These are phyloP conservation scores for Petunia axillaris DNA, from an alignment of 257 asterid species.

Conservation along the genomic window DNA sequence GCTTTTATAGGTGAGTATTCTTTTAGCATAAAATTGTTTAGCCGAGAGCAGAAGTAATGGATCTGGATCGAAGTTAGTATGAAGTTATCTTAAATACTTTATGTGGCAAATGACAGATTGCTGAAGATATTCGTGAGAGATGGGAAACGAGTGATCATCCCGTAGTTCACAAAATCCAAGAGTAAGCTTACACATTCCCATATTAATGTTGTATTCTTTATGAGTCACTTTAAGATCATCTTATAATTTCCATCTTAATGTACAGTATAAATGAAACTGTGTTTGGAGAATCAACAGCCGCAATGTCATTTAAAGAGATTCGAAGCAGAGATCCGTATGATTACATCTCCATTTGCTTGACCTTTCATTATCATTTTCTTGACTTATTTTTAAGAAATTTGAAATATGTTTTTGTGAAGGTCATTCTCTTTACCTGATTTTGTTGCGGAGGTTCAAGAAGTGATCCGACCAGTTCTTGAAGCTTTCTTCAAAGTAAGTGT, in stretches of 20 bases:
- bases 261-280: slow-evolving; percentile 88
- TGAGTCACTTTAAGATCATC: slow-evolving; percentile 10
- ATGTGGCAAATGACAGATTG: slow-evolving; percentile 57
- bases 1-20: neutral
- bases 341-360: slow-evolving; percentile 23
- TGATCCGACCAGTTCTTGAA: slow-evolving; percentile 78
- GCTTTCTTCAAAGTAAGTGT: slow-evolving; percentile 86
- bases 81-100: slow-evolving; percentile 25
- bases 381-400: slow-evolving; percentile 25
- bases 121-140: slow-evolving; percentile 89
- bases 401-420: slow-evolving; percentile 41
- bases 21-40: slow-evolving; percentile 2
- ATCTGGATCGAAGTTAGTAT: slow-evolving; percentile 10
- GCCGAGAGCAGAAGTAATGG: neutral
- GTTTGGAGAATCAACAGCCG: slow-evolving; percentile 93
- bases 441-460: slow-evolving; percentile 95
- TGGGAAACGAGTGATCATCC: slow-evolving; percentile 99
- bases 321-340: slow-evolving; percentile 93
- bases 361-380: neutral
- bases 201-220: slow-evolving; percentile 7
- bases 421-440: slow-evolving; percentile 90
- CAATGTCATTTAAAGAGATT: slow-evolving; percentile 93
- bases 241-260: slow-evolving; percentile 31
- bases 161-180: slow-evolving; percentile 90
- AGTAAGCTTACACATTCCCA: slow-evolving; percentile 47